These are phyloP conservation scores for Stagonosporopsis rhizophila DNA, from an alignment of 2,329 filamentous ascomycete genomes.

Conservation along the genomic window DNA sequence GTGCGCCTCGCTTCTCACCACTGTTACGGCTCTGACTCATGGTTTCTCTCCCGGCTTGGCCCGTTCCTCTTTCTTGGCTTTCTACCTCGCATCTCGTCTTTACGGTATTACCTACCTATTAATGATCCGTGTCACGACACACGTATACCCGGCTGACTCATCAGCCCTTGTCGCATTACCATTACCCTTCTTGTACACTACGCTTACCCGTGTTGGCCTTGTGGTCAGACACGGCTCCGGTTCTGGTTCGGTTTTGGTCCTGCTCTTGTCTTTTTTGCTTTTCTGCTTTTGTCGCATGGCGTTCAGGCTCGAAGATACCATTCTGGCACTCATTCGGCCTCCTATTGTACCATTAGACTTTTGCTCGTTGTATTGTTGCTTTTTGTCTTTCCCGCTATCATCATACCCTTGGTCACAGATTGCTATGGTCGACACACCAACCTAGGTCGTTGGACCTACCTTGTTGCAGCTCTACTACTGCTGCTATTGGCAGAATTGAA, in stretches of 20 bases:
- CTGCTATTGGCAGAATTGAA: constrained; percentile 21
- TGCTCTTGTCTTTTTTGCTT: constrained; percentile 14
- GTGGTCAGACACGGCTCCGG: constrained; percentile 25
- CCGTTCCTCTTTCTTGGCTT: constrained; percentile 15
- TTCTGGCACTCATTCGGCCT: constrained; percentile 44
- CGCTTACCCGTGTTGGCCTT: constrained; percentile 32
- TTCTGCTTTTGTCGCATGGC: constrained; percentile 26
- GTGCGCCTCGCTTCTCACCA: constrained; percentile 28
- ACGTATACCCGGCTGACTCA: constrained; percentile 15
- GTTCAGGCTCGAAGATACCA: constrained; percentile 37
- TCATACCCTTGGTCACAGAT: constrained; percentile 22
- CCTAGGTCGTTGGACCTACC: constrained; percentile 12
- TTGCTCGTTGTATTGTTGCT: constrained; percentile 5
- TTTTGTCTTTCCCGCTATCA: constrained; percentile 20
- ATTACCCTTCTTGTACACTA: constrained; percentile 43
- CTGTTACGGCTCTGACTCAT: constrained; percentile 32
- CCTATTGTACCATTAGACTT: constrained; percentile 41
- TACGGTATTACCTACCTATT: constrained; percentile 6
- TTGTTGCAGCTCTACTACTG: constrained; percentile 5
- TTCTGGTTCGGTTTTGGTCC: constrained; percentile 24
- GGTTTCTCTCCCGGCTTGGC: constrained; percentile 21
- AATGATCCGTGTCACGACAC: constrained; percentile 23
- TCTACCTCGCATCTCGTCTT: constrained; percentile 20
- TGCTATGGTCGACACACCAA: constrained; percentile 19
- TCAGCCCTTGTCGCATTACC: constrained; percentile 9